Conservation (phyloP, 78 protist species). For the Isochrysis galbana region DNA sequence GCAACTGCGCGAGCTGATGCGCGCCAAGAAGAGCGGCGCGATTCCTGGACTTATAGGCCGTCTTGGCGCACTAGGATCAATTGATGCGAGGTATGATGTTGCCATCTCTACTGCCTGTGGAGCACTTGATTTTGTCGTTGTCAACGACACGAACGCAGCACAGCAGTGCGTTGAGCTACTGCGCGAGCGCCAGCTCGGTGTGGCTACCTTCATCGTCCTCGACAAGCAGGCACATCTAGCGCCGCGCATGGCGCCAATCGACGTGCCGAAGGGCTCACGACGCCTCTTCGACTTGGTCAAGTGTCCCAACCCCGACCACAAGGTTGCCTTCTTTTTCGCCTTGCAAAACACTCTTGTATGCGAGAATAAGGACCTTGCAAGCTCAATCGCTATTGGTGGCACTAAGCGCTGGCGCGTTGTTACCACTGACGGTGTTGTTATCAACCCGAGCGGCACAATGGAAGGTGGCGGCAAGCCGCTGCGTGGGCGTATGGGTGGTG, state of each 20-base stretch:
- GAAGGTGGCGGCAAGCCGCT: slow-evolving; percentile 87
- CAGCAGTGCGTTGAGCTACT: slow-evolving; percentile 58
- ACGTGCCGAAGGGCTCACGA: slow-evolving; percentile 37
- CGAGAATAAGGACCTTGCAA: slow-evolving; percentile 64
- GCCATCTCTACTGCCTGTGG: slow-evolving; percentile 92
- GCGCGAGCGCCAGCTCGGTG: slow-evolving; percentile 76
- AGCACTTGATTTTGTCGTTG: slow-evolving; percentile 85
- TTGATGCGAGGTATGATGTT: slow-evolving; percentile 87
- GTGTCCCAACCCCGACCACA: slow-evolving; percentile 35
- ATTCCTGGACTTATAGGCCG: slow-evolving; percentile 77
- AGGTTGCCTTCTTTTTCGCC: slow-evolving; percentile 89
- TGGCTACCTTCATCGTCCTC: slow-evolving; percentile 92
- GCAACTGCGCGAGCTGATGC: slow-evolving; percentile 14
- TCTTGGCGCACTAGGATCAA: slow-evolving; percentile 96
- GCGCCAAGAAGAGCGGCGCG: neutral
- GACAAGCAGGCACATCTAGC: slow-evolving; percentile 61
- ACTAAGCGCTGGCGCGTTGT: slow-evolving; percentile 88
- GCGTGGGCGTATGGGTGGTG: slow-evolving; percentile 81
- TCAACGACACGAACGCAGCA: slow-evolving; percentile 74
- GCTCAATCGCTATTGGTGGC: slow-evolving; percentile 69
- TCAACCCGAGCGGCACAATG: slow-evolving; percentile 97
- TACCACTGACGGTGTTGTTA: slow-evolving; percentile 90
- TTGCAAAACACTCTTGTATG: slow-evolving; percentile 91
- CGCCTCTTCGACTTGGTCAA: slow-evolving; percentile 69
- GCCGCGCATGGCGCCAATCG: neutral